Conservation (phyloP, 805 yeast species). For the Lachancea sp. region DNA sequence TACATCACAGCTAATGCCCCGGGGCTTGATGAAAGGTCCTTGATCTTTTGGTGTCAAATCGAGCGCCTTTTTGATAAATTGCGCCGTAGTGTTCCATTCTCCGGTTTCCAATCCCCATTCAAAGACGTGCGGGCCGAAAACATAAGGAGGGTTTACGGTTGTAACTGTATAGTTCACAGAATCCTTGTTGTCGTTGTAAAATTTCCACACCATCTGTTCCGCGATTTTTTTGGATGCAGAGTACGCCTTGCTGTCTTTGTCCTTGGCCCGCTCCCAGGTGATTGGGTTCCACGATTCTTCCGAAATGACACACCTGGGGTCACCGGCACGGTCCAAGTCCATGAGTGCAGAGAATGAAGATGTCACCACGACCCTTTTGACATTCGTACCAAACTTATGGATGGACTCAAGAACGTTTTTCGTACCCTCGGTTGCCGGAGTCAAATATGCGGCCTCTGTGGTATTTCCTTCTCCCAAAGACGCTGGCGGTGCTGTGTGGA, state of each 20-base stretch:
- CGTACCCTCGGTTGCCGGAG: conserved; percentile 54
- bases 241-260: conserved; percentile 40
- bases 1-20: conserved; percentile 43
- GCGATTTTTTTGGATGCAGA: conserved; percentile 55
- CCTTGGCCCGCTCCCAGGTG: conserved; percentile 41
- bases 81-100: conserved; percentile 40
- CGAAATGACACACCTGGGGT: conserved; percentile 33
- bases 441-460: conserved; percentile 43
- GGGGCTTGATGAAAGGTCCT: conserved; percentile 15
- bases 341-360: conserved; percentile 46
- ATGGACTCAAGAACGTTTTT: conserved; percentile 46
- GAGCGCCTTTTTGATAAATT: conserved; percentile 29
- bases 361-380: conserved; percentile 47
- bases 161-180: conserved; percentile 38
- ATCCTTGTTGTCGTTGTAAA: conserved; percentile 31
- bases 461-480: conserved; percentile 38
- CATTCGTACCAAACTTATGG: conserved; percentile 34
- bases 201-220: conserved; percentile 58
- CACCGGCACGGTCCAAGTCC: conserved; percentile 33
- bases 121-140: conserved; percentile 55
- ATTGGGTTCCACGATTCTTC: conserved; percentile 50
- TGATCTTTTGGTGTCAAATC: conserved; percentile 22
- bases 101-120: conserved; percentile 36
- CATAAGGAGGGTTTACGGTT: conserved; percentile 50
- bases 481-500: conserved; percentile 60